phyloP scores from a whole-genome alignment of 192 early-diverging fungal genomes.

The Backusella tuberculispora region DNA sequence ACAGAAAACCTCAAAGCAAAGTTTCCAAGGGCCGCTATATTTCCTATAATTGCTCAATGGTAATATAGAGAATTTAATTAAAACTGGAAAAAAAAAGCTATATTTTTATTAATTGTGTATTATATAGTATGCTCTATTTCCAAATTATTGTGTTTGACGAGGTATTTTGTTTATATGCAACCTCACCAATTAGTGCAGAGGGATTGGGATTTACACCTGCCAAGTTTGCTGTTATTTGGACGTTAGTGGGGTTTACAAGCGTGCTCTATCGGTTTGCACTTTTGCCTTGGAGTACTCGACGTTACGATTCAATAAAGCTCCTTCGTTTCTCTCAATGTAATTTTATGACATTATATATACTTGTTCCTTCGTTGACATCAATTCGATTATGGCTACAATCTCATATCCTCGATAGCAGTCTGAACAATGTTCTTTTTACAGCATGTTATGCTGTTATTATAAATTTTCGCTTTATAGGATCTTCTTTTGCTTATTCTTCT shows the following conservation, averaged over 20 bases:
- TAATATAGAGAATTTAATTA: not conserved
- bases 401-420: constrained; percentile 14
- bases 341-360: constrained; percentile 42
- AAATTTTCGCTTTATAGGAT: constrained; percentile 12
- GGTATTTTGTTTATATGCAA: constrained; percentile 34
- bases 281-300: constrained; percentile 44
- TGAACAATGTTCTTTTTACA: constrained; percentile 14
- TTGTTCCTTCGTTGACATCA: constrained; percentile 35
- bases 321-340: constrained; percentile 32
- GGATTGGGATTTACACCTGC: constrained; percentile 49
- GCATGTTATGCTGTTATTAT: constrained; percentile 9
- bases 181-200: constrained; percentile 33
- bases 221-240: constrained; percentile 47
- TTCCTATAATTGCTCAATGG: not conserved
- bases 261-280: constrained; percentile 47
- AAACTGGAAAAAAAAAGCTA: not conserved
- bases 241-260: constrained; percentile 46
- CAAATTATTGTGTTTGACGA: constrained; percentile 58
- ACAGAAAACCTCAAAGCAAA: not conserved
- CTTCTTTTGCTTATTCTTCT: constrained; percentile 13
- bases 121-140: constrained; percentile 42
- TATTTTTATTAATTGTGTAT: not conserved
- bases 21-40: not conserved
- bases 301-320: constrained; percentile 36
- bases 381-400: constrained; percentile 32